Conservation (phyloP, 1,284 basidiomycete species). For the Hortiboletus rubellus region DNA sequence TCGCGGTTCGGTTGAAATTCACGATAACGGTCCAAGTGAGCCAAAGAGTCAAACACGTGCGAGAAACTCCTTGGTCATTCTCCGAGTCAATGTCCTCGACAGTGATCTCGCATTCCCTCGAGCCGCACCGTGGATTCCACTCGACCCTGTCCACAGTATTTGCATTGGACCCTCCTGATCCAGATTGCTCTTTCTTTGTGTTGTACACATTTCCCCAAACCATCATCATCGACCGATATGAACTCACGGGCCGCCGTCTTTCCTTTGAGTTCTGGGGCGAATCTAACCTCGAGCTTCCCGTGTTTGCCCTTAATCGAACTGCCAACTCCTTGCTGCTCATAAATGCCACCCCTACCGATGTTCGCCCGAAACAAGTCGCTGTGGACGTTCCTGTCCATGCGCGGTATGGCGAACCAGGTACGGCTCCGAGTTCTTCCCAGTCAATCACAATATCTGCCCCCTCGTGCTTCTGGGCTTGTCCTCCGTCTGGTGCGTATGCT, state of each 20-base stretch:
- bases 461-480: conserved; percentile 33
- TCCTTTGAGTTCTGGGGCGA: conserved; percentile 35
- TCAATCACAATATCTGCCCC: conserved; percentile 26
- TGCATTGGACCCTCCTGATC: conserved; percentile 7
- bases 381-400: conserved; percentile 33
- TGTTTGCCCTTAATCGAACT: conserved; percentile 30
- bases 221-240: conserved; percentile 34
- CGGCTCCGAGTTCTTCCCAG: conserved; percentile 1
- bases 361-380: conserved; percentile 1
- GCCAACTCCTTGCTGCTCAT: conserved; percentile 25
- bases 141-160: conserved; percentile 32
- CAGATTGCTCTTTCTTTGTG: conserved; percentile 27
- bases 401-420: conserved; percentile 29
- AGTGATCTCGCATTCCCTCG: conserved; percentile 23
- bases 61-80: not conserved
- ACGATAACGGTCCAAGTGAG: not conserved
- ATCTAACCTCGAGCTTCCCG: conserved; percentile 35
- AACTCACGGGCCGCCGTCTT: conserved; percentile 28
- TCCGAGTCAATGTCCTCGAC: conserved; percentile 17
- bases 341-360: conserved; percentile 11
- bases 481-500: conserved; percentile 20
- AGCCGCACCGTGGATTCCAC: conserved; percentile 31
- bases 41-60: not conserved
- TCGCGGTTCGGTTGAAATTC: not conserved
- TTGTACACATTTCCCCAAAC: conserved; percentile 29